Evolutionary conservation across 2,329 filamentous ascomycete species (phyloP), one percentile per base, ranked within the genome.

Genomic region (Pseudocercospora cruenta): DNA sequence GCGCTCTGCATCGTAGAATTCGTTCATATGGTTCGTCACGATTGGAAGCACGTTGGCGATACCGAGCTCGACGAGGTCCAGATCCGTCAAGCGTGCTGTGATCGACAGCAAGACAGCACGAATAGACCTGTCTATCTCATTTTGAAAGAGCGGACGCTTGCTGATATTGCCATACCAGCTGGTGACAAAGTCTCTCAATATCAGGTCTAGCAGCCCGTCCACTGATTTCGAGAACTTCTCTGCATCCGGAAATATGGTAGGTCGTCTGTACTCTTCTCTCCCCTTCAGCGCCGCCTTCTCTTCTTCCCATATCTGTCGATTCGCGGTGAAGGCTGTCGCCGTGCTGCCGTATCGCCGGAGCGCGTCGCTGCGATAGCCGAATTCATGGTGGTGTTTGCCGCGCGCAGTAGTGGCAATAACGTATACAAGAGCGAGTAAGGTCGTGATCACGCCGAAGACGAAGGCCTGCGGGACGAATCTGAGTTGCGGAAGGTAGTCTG

Each of bases 91-190:
- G 68, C 90, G 87, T 74, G 93, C 90, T 65, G 88, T 86, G 68
- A 98, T 82, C 72, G 86, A 88, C 58, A 84, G 82, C 67, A 98
- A 80, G 12, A 91, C 92, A 66, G 86, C 81, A 54, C 95, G 88
- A 70, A 97, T 87, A 4, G 88, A 86, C 70, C 86, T 88, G 78
- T 99, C 94, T 65, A 98, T 90, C 79, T 97, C 91, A 77, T 97
- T 91, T 64, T 90, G 84, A 73, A 99, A 99, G 0, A 87, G 85
- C 1, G 90, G 88, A 73, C 90, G 93, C 69, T 84, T 86, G 81
- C 92, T 97, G 76, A 99, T 97, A 74, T 88, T 87, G 33, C 85
- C 86, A 78, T 97, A 98, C 95, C 95, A 99, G 55, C 90, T 90
- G 65, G 86, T 87, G 64, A 99, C 88, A 77, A 96, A 97, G 77